Evolutionary conservation across 331 rosid genomes (phyloP), one percentile per base, ranked within the genome.

Genomic region (Rosa hybrid): DNA sequence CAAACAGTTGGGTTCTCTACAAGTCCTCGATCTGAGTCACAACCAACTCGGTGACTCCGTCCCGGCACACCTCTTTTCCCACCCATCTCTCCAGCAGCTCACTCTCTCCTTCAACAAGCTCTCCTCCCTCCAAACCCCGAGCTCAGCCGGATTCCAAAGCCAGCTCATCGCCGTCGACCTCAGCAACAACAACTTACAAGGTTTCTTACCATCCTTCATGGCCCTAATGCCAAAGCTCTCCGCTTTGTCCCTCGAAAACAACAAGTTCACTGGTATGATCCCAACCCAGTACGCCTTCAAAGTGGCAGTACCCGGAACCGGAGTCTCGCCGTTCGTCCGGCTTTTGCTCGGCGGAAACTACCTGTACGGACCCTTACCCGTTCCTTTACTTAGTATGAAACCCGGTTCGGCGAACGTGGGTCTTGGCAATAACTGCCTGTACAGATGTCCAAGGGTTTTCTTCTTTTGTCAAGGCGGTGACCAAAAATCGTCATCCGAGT

Each of bases 261-360:
- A 94, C 81, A 71, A 50, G 83, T 81, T 92, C 49, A 86, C 77
- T 0, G 98, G 98, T 5, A 77, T 89, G 89, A 88, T 94, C 34
- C 98, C 98, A 48, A 83, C 68, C n/a, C 88, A 79, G 80, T 92
- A 90, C 63, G 97, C 98, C 10, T 13, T 92, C 70, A 92, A 91
- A 67, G 83, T 81, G 8, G 96, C 74, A 10, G 39, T 81, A 12
- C 94, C 97, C 0, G 81, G 62, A 4, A 4, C 64, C 0, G 97
- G 92, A 20, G 71, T 86, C 7, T 87, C 90, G 4, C 87, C 88
- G 27, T 87, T 94, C 53, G 83, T 6, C 42, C 90, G 98, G 84
- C 89, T 94, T 2, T 41, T 94, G 23, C 64, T 94, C 42, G 85
- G 91, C 0, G 95, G 96, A 7, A 94, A 94, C 41, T 92, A 90